Evolutionary conservation across 306 rosid genomes (phyloP), one percentile per base, ranked within the genome.

Genomic region (Trifolium repens): DNA sequence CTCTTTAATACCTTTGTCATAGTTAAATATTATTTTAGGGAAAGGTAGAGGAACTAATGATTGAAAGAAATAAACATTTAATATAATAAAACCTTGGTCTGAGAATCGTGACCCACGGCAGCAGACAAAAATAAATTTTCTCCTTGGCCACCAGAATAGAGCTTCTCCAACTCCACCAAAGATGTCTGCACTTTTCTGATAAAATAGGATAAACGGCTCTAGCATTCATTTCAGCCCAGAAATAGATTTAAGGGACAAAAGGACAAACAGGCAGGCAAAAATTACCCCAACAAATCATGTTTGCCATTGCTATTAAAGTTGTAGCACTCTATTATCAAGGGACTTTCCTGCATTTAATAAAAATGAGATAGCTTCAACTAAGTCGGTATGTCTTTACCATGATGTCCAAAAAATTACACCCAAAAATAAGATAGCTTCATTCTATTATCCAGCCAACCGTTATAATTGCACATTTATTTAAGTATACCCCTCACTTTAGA

Each of bases 241-340:
- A 59, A 77, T 54, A 39, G 5, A 61, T 63, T 70, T 40, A 67
- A 22, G 72, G 80, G 39, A 63, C 53, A 52, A 73, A 62, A 16
- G 73, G 66, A 71, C 37, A 47, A 39, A 32, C 27, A 7, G 76
- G 57, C 22, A 7, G 76, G 57, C 65, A 71, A 69, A 73, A 68
- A 60, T 87, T 92, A 92, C 99, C 99, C 99, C 75, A 96, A 81
- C 87, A 90, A 85, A 85, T 96, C 99, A 82, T 96, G 99, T 64
- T 89, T 96, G 24, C 99, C 99, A 78, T 84, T 92, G 91, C 81
- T 85, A 79, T 96, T 92, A 79, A 88, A 96, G 85, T 90, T 90
- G 80, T 83, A 96, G 85, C 99, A 92, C 88, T 96, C 98, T 68
- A 92, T 84, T 80, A 90, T 74, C 73, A 96, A 83, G 17, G 97